Base-by-base conservation (phyloP, 2,329 filamentous ascomycete species). In the Fusarium solani-melongenae region DNA sequence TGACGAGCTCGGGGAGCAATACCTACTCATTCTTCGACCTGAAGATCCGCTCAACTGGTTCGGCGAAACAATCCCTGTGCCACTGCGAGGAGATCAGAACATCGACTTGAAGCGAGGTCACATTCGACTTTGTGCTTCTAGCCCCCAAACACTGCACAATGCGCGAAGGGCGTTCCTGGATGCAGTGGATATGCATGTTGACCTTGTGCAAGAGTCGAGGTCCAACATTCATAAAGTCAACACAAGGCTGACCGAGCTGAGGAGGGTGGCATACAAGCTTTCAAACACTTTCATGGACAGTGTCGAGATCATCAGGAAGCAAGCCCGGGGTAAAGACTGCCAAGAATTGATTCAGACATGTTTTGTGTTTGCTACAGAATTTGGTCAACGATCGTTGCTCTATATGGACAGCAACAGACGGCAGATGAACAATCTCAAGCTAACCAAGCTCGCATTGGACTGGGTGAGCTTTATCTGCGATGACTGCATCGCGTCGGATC, bases 211-310 rank as follows among this genome's bases (percentile, higher is more conserved):
- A 63, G 96, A 98, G 81, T 94, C 97, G 78, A 90, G 96, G 74
- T 97, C 96, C 22, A 98, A 98, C 80, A 88, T 99, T 41, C 93
- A 94, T 72, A 94, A 97, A 76, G 96, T 99, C 75, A 97, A 98
- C 79, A 86, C 92, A 59, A 93, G 97, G 80, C 86, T 99, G 72
- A 96, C 94, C 77, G 97, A 97, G 81, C 98, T 98, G 77, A 95
- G 97, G 78, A 95, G 95, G 81, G 97, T 97, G 3, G 94, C 96
- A 4, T 98, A 97, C 86, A 98, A 97, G 82, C 88, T 99, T 49
- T 98, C 95, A 60, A 98, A 98, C 83, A 94, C 95, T 8, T 98
- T 99, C 83, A 98, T 99, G 94, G 96, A 98, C 82, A 98, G 95
- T 80, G 96, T 99, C 51, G 94, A 97, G 80, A 94, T 94, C 71